Percentiles rank a stretch among this genome's conserved stretches.
phyloP scores from a whole-genome alignment of 2,329 filamentous ascomycete genomes.

The Trichocomaceae sp. region DNA sequence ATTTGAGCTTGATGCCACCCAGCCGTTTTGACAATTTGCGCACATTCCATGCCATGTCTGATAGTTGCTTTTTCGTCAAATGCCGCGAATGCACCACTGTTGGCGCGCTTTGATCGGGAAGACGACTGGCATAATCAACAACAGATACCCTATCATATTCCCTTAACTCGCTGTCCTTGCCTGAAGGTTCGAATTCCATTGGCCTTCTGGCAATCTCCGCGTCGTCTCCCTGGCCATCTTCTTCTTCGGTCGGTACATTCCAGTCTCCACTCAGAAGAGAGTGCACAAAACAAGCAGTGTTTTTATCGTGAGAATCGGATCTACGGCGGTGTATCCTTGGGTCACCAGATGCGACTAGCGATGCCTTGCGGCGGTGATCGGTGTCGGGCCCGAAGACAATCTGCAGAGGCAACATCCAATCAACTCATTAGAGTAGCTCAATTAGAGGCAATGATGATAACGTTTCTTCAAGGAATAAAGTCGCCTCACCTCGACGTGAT shows the following conservation, averaged over 20 bases:
- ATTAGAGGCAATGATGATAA: not conserved
- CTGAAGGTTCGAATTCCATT: slow-evolving; percentile 1
- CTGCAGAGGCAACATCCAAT: slow-evolving; percentile 26
- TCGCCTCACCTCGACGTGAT: slow-evolving; percentile 31
- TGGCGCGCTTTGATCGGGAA: slow-evolving; percentile 22
- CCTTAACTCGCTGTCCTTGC: slow-evolving; percentile 5
- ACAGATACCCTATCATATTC: slow-evolving; percentile 21
- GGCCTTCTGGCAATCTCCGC: slow-evolving; percentile 1
- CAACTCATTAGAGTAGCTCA: too few relatives aligned
- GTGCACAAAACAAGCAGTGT: slow-evolving; percentile 58
- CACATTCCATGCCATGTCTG: slow-evolving; percentile 95
- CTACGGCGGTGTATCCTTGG: slow-evolving; percentile 32
- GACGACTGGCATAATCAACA: slow-evolving; percentile 20
- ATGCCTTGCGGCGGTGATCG: slow-evolving; percentile 54
- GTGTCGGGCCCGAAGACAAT: slow-evolving; percentile 51
- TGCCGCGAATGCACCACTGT: slow-evolving; percentile 59
- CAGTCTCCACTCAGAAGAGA: slow-evolving; percentile 45
- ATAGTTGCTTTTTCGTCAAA: slow-evolving; percentile 87
- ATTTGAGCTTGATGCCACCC: slow-evolving; percentile 72
- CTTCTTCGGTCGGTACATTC: slow-evolving; percentile 17
- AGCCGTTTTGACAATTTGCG: slow-evolving; percentile 81
- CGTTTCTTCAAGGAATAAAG: not conserved
- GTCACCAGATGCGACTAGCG: slow-evolving; percentile 45
- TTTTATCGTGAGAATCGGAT: slow-evolving; percentile 26
- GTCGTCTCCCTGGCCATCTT: slow-evolving; percentile 15